Percentiles rank a stretch among this genome's conserved stretches.
Conservation (phyloP, 257 asterid species). For the Fraxinus quadrangulata region DNA sequence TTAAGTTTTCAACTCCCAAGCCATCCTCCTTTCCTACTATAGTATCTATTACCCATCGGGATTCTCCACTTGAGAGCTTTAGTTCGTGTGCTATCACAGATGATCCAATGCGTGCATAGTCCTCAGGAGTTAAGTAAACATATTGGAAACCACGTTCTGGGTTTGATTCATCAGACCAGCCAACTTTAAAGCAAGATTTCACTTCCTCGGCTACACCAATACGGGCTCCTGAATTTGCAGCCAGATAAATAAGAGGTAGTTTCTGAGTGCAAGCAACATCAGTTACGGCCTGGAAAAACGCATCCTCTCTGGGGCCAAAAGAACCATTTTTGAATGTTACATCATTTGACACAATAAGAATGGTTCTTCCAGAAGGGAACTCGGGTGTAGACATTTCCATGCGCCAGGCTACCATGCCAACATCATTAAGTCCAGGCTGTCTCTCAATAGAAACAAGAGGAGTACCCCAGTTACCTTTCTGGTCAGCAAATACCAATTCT, state of each 20-base stretch:
- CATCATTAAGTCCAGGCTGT: slow-evolving; percentile 74
- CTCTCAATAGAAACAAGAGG: slow-evolving; percentile 70
- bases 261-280: slow-evolving; percentile 74
- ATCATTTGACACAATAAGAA: slow-evolving; percentile 79
- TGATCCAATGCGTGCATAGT: slow-evolving; percentile 60
- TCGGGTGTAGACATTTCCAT: slow-evolving; percentile 95
- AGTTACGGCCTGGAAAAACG: slow-evolving; percentile 89
- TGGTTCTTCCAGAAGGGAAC: slow-evolving; percentile 86
- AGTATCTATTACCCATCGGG: slow-evolving; percentile 84
- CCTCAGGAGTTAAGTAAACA: slow-evolving; percentile 83
- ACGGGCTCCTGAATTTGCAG: slow-evolving; percentile 99
- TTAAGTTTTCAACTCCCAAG: slow-evolving; percentile 79
- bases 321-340: slow-evolving; percentile 94
- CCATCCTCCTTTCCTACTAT: slow-evolving; percentile 91
- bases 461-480: slow-evolving; percentile 84
- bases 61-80: slow-evolving; percentile 69
- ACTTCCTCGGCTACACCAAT: slow-evolving; percentile 98
- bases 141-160: slow-evolving; percentile 96
- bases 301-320: slow-evolving; percentile 94
- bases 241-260: slow-evolving; percentile 87
- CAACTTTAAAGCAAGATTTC: slow-evolving; percentile 91
- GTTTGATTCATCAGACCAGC: slow-evolving; percentile 92
- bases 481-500: slow-evolving; percentile 68
- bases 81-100: slow-evolving; percentile 84
- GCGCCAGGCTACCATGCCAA: slow-evolving; percentile 98